A percentile compares a stretch with the other conserved stretches of the same genome.
phyloP scores from a whole-genome alignment of 768 basidiomycete genomes.

The Filobasidium wieringae region DNA sequence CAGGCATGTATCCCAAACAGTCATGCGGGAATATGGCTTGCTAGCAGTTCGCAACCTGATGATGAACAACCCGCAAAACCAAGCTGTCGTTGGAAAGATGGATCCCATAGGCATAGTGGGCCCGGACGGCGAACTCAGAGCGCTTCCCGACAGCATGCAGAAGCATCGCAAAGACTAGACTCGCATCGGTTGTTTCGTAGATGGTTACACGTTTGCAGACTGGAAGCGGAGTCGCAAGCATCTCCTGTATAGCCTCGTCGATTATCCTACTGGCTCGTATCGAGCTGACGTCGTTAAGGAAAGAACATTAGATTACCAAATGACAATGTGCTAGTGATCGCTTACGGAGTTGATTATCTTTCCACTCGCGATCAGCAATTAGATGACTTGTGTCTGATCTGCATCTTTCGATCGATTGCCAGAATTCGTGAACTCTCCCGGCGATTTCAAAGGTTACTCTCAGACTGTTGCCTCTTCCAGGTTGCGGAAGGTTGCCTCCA shows the following conservation, averaged over 20 bases:
- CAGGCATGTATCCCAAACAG: slow-evolving; percentile 41
- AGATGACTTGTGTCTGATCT: background rate
- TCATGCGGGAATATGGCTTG: slow-evolving; percentile 82
- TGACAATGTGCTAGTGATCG: background rate
- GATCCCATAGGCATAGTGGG: slow-evolving; percentile 54
- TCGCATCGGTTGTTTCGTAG: too few species aligned
- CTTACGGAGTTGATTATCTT: background rate
- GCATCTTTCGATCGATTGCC: background rate
- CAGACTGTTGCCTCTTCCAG: background rate
- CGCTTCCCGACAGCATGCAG: slow-evolving; percentile 11
- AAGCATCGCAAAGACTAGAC: too few species aligned
- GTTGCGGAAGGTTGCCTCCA: background rate
- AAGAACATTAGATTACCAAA: background rate
- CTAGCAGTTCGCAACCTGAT: slow-evolving; percentile 70
- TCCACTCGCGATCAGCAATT: background rate
- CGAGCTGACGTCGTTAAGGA: background rate
- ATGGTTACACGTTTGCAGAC: too few species aligned
- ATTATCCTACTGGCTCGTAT: background rate
- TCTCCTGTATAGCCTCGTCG: background rate
- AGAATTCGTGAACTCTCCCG: background rate
- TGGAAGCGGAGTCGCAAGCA: background rate
- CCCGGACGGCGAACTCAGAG: slow-evolving; percentile 44
- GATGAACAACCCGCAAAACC: slow-evolving; percentile 63
- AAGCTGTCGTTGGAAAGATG: slow-evolving; percentile 62
- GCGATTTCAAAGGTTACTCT: background rate